Base-by-base conservation (phyloP, 2,329 filamentous ascomycete genomes). In the Hortaea werneckii region DNA sequence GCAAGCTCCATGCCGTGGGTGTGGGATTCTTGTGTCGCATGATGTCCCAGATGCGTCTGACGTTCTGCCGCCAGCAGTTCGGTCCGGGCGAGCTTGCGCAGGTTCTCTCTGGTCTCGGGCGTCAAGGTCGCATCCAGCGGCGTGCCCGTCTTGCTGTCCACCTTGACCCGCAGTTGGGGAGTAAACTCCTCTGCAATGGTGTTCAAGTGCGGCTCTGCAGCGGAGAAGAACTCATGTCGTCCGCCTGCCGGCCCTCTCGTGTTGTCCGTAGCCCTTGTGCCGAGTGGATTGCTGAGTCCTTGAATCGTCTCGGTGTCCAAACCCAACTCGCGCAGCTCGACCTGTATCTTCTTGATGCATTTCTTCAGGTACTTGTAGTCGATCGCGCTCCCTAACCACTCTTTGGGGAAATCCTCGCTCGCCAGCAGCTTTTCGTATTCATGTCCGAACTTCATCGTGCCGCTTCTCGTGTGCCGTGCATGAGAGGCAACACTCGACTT, bases 311-410 rank as follows among this genome's bases (percentile, higher is more conserved):
- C 75, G 4, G 78, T 77, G 52, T 86, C 83, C 29, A 94, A 77
- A 6, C 87, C 87, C 10, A 90, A 68, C 30, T 75, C 73, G 37
- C 73, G 68, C 43, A 94, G 74, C 68, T 94, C 86, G 43, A 71
- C 68, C 53, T 82, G 78, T 42, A 94, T 82, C 60, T 82, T 82
- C 61, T 89, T 90, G 61, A 94, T 82, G 66, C 85, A 86, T 69
- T 94, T 94, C 67, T 94, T 94, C 46, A 94, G 76, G 64, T 87
- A 79, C 39, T 82, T 77, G 63, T 94, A 94, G 2, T 85, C 86
- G 50, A 94, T 85, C 41, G 87, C 87, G 28, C 80, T 81, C 39
- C 83, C 75, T 41, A 88, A 67, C 77, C 76, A 79, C 60, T 82
- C 79, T 42, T 77, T 68, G 6, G 87, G 87, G 61, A 87, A 94